A percentile compares a stretch with the other conserved stretches of the same genome.
phyloP scores from a whole-genome alignment of 495 filamentous ascomycete genomes.

The Aspergillus biplanus region DNA sequence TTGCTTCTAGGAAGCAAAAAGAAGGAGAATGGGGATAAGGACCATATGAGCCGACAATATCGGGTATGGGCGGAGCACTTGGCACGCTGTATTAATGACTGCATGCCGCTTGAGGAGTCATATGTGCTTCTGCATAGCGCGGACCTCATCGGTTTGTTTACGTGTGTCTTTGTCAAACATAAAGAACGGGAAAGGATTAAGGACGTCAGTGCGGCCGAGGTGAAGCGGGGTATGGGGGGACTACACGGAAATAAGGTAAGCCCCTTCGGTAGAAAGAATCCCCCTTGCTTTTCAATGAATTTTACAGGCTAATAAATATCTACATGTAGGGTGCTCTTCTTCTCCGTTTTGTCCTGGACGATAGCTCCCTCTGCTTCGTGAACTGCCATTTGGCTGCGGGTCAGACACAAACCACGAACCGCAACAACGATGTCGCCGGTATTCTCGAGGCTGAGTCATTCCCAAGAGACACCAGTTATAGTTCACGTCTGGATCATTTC shows the following conservation, averaged over 20 bases:
- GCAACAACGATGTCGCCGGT: slow-evolving; percentile 89
- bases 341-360: slow-evolving; percentile 86
- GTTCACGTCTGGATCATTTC: slow-evolving; percentile 71
- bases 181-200: slow-evolving; percentile 74
- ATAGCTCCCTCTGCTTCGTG: slow-evolving; percentile 91
- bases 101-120: slow-evolving; percentile 75
- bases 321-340: slow-evolving; percentile 75
- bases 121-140: slow-evolving; percentile 88
- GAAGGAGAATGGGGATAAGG: slow-evolving; percentile 84
- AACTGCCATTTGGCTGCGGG: slow-evolving; percentile 98
- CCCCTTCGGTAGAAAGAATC: not conserved
- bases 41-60: slow-evolving; percentile 97
- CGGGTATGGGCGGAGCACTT: slow-evolving; percentile 93
- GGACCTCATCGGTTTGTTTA: slow-evolving; percentile 91
- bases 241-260: slow-evolving; percentile 88
- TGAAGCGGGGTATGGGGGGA: slow-evolving; percentile 95
- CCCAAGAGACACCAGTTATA: slow-evolving; percentile 64
- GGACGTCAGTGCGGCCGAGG: slow-evolving; percentile 75
- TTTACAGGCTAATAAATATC: slow-evolving; percentile 19
- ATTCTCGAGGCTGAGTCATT: slow-evolving; percentile 81
- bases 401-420: slow-evolving; percentile 83
- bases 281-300: not conserved
- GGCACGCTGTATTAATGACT: slow-evolving; percentile 75
- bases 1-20: slow-evolving; percentile 73
- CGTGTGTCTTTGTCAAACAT: slow-evolving; percentile 89